Percentiles rank a stretch among this genome's conserved stretches.
Evolutionary conservation across 192 early-diverging fungal genomes (phyloP).

Genomic region (Entomortierella beljakovae): DNA sequence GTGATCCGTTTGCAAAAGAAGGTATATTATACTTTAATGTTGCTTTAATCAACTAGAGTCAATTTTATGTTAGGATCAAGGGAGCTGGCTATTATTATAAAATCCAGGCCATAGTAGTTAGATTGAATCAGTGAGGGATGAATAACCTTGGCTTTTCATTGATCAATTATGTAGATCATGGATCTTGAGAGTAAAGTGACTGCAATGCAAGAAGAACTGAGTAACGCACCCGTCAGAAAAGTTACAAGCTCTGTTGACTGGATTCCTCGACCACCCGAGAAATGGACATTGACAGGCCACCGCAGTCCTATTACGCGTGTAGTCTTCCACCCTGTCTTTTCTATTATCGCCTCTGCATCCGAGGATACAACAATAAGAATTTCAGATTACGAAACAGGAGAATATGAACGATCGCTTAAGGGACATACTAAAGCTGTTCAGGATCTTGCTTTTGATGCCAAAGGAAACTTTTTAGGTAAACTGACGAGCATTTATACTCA

Average conservation of each 20-base stretch:
- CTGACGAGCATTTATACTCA: conserved; percentile 3
- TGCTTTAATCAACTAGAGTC: not conserved
- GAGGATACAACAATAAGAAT: conserved; percentile 95
- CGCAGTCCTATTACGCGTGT: conserved; percentile 84
- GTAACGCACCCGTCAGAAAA: conserved; percentile 67
- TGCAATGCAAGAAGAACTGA: conserved; percentile 80
- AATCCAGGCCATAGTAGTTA: too few relatives aligned
- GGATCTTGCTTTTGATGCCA: conserved; percentile 85
- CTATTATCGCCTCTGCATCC: conserved; percentile 84
- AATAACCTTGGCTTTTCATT: not conserved
- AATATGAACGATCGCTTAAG: conserved; percentile 92
- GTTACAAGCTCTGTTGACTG: conserved; percentile 72
- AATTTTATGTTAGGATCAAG: too few relatives aligned
- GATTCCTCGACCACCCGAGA: conserved; percentile 88
- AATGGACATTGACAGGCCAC: conserved; percentile 80
- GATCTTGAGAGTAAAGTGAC: conserved; percentile 88
- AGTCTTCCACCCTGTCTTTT: conserved; percentile 89
- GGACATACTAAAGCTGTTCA: conserved; percentile 98
- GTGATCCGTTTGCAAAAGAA: conserved; percentile 94
- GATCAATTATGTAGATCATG: too few relatives aligned
- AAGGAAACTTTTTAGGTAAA: conserved; percentile 84
- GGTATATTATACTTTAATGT: conserved; percentile 46
- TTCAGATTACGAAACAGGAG: conserved; percentile 94
- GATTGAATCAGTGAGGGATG: not conserved
- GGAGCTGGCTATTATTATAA: too few relatives aligned